A percentile compares a stretch with the other conserved stretches of the same genome.
These are phyloP conservation scores for Arachis hypogaea DNA, from an alignment of 306 rosid species.

Conservation along the genomic window DNA sequence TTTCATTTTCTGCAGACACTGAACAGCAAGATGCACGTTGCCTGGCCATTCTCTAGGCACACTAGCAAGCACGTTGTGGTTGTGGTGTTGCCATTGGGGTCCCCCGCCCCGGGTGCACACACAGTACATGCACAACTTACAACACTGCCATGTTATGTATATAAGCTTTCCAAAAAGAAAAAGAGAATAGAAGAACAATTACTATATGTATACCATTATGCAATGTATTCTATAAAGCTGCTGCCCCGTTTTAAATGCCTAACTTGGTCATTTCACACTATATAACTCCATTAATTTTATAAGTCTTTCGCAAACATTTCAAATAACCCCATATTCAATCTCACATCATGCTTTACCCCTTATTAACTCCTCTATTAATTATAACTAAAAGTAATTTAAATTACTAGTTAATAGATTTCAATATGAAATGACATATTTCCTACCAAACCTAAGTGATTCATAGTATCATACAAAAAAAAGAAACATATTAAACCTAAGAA, in stretches of 20 bases:
- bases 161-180: neutral
- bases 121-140: neutral
- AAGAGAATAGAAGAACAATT: neutral
- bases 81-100: too few relatives aligned
- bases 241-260: neutral
- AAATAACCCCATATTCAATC: neutral
- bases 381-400: neutral
- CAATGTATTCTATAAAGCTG: neutral
- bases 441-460: slow-evolving; percentile 6
- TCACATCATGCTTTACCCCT: neutral
- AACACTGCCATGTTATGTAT: neutral
- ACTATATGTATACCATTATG: neutral
- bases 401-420: slow-evolving; percentile 31
- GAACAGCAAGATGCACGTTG: neutral
- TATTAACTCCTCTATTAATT: neutral
- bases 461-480: neutral
- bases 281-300: neutral
- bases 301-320: neutral
- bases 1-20: neutral
- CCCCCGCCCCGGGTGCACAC: neutral
- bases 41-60: too few relatives aligned
- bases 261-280: neutral
- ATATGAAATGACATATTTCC: slow-evolving; percentile 16
- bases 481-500: slow-evolving; percentile 13
- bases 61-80: too few relatives aligned